phyloP scores from a whole-genome alignment of 352 stramenopile genomes.

The Phytophthora cactorum region DNA sequence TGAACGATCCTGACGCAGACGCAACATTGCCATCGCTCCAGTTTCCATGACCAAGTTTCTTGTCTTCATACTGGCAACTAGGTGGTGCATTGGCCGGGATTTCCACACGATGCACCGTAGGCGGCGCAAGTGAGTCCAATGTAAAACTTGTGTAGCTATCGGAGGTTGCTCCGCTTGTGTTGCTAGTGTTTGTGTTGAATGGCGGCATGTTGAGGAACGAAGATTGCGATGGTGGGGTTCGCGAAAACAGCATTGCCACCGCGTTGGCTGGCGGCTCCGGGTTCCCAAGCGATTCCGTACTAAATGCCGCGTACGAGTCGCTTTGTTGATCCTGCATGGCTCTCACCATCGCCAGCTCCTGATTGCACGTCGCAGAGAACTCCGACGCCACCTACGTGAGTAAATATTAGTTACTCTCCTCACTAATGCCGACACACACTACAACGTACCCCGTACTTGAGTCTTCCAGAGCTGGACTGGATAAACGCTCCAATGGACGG shows the following conservation, averaged over 20 bases:
- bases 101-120: constrained; percentile 23
- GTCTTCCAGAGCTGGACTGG: constrained; percentile 54
- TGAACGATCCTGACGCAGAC: constrained; percentile 4
- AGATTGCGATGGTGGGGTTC: constrained; percentile 32
- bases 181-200: constrained; percentile 2
- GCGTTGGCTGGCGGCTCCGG: constrained; percentile 19
- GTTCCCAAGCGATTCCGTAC: constrained; percentile 56
- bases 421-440: not conserved
- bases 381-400: constrained; percentile 50
- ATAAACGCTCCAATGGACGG: constrained; percentile 73
- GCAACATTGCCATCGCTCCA: not conserved
- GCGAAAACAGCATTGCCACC: constrained; percentile 53
- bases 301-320: constrained; percentile 74
- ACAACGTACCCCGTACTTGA: constrained; percentile 65
- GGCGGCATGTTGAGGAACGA: constrained; percentile 12
- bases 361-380: constrained; percentile 61
- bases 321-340: constrained; percentile 53
- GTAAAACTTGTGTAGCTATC: constrained; percentile 60
- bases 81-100: not conserved
- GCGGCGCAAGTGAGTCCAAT: constrained; percentile 43
- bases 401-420: constrained; percentile 7
- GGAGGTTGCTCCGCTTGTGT: constrained; percentile 9
- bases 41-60: not conserved
- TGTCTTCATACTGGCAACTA: constrained; percentile 1
- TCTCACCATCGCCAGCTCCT: constrained; percentile 52